Evolutionary conservation across 1,284 basidiomycete genomes (phyloP).

Genomic region (Tremellales sp.): DNA sequence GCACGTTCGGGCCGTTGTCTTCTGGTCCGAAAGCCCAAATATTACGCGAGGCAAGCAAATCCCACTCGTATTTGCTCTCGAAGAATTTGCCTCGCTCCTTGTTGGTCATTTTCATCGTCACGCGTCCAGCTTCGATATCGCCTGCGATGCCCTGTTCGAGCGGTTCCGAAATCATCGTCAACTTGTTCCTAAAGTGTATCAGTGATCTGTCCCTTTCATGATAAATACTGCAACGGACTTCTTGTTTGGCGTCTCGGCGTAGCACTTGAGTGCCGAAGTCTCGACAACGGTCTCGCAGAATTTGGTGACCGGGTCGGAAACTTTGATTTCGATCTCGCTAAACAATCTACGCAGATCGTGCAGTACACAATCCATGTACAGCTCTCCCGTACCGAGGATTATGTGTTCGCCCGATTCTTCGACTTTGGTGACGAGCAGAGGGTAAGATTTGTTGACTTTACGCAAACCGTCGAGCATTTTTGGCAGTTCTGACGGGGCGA

Average conservation of each 20-base stretch:
- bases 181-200: slow-evolving; percentile 67
- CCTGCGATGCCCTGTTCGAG: slow-evolving; percentile 89
- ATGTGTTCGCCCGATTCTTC: slow-evolving; percentile 99
- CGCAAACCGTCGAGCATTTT: slow-evolving; percentile 97
- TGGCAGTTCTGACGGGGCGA: slow-evolving; percentile 93
- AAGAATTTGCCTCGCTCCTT: slow-evolving; percentile 93
- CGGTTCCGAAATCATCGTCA: slow-evolving; percentile 97
- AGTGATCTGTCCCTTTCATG: neutral
- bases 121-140: slow-evolving; percentile 84
- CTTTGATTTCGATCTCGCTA: slow-evolving; percentile 98
- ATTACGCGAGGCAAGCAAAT: slow-evolving; percentile 90
- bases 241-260: slow-evolving; percentile 98
- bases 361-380: slow-evolving; percentile 95
- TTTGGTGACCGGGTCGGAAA: slow-evolving; percentile 96
- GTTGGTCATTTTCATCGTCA: slow-evolving; percentile 86
- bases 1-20: slow-evolving; percentile 85
- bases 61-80: slow-evolving; percentile 96
- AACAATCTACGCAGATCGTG: slow-evolving; percentile 91
- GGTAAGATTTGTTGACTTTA: slow-evolving; percentile 97
- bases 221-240: slow-evolving; percentile 59
- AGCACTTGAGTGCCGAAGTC: slow-evolving; percentile 96
- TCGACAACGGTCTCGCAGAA: slow-evolving; percentile 99
- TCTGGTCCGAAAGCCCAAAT: slow-evolving; percentile 99
- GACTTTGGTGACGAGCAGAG: slow-evolving; percentile 88
- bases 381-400: slow-evolving; percentile 91